Evolutionary conservation across 306 rosid genomes (phyloP).

Genomic region (Begonia loranthoides): DNA sequence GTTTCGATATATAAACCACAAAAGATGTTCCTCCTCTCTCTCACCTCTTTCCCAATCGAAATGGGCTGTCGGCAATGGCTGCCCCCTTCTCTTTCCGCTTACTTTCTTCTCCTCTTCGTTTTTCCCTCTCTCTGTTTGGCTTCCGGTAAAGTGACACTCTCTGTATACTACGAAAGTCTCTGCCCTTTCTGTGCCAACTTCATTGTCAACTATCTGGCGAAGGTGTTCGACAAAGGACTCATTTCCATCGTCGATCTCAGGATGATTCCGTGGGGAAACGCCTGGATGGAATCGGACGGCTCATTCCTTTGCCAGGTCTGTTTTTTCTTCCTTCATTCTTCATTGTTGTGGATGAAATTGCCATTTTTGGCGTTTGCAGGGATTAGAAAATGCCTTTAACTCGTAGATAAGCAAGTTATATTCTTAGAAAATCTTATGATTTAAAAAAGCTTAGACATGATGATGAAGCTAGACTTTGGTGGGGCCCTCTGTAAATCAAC

Average conservation of each 20-base stretch:
- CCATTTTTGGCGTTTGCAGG: no score
- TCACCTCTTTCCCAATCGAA: not conserved
- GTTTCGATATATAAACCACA: no score
- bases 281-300: conserved; percentile 42
- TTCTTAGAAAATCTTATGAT: no score
- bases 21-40: no score
- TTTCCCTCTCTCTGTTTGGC: not conserved
- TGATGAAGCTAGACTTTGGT: no score
- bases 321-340: not conserved
- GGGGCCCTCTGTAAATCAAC: no score
- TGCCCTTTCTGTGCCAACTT: conserved; percentile 87
- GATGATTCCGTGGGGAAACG: conserved; percentile 86
- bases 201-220: conserved; percentile 52
- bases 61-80: conserved; percentile 2
- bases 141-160: conserved; percentile 34
- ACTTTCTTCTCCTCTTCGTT: not conserved
- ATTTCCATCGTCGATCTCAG: conserved; percentile 59
- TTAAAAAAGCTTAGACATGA: no score
- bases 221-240: conserved; percentile 55
- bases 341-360: not conserved
- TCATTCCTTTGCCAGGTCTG: conserved; percentile 52
- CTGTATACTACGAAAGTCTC: conserved; percentile 63
- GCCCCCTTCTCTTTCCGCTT: not conserved
- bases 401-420: no score
- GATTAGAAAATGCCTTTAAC: no score